Evolutionary conservation across 2,329 filamentous ascomycete species (phyloP), one percentile per base, ranked within the genome.

Genomic region (Aspergillus fumigatiaffinis): DNA sequence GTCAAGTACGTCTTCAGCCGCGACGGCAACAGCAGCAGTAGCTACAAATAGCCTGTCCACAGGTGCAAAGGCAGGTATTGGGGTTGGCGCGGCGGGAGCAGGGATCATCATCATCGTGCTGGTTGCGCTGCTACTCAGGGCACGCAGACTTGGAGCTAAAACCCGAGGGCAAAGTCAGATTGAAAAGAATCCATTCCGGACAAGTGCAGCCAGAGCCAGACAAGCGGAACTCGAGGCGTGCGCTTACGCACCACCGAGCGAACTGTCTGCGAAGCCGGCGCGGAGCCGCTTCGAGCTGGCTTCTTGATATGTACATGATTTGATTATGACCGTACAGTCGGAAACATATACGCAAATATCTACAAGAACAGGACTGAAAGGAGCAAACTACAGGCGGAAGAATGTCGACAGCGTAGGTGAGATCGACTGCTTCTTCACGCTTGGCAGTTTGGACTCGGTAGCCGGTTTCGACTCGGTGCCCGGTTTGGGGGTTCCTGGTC

Each of bases 21-120:
- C 32, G 14, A 12, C 29, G 10, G 14, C 25, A 25, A 25, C 28
- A 12, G 10, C 32, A 38, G 12, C 32, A 35, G 10, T 10, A 17
- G 32, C 3, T 2, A 17, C 32, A 17, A 4, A 4, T 3, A 6
- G 12, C 21, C 49, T 60, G 25, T 58, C 58, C 0, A 42, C 52
- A 1, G 55, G 58, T 14, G 58, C 55, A 28, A 58, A 58, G 28
- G 58, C 55, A 14, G 58, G 58, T 8, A 55, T 60, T 8, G 58
- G 53, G 4, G 41, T 52, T 28, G 58, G 55, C 21, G 58, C 46
- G 17, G 35, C 52, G 1, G 52, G 35, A 2, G 58, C 52, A 8
- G 52, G 35, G 2, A 14, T 60, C 4, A 50, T 53, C n/a, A n/a
- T 60, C n/a, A 41, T 56, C 52, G 58, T 50, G 20, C 41, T 38